Percentiles rank a stretch among this genome's conserved stretches.
Evolutionary conservation across 2,329 filamentous ascomycete genomes (phyloP).

Genomic region (Dactylellina leptospora): DNA sequence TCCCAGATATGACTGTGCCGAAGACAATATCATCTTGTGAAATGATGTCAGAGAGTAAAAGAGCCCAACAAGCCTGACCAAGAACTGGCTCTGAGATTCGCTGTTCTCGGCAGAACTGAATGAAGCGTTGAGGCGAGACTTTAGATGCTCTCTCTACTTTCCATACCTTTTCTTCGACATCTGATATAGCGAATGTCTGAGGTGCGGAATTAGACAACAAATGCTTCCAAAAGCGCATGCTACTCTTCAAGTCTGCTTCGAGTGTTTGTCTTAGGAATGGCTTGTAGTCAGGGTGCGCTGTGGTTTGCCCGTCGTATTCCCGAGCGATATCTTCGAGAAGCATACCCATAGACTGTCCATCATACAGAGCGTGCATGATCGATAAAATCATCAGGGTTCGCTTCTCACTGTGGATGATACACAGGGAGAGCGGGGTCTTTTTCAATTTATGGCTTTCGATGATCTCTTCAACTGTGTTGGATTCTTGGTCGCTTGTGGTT

Average conservation of each 20-base stretch:
- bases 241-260: conserved; percentile 61
- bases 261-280: conserved; percentile 65
- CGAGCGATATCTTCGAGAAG: conserved; percentile 74
- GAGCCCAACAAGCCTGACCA: conserved; percentile 78
- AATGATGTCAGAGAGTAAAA: conserved; percentile 72
- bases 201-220: conserved; percentile 68
- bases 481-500: conserved; percentile 23
- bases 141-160: conserved; percentile 27
- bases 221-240: conserved; percentile 74
- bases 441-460: conserved; percentile 57
- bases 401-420: conserved; percentile 62
- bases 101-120: conserved; percentile 71
- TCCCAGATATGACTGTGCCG: conserved; percentile 82
- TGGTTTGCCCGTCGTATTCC: conserved; percentile 67
- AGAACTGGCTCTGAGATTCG: conserved; percentile 79
- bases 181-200: conserved; percentile 60
- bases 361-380: conserved; percentile 86
- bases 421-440: conserved; percentile 59
- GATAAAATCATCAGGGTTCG: conserved; percentile 65
- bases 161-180: conserved; percentile 8
- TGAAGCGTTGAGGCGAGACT: conserved; percentile 60
- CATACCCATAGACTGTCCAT: conserved; percentile 82
- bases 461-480: conserved; percentile 36
- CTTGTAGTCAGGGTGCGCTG: conserved; percentile 63
- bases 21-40: conserved; percentile 78